phyloP scores from a whole-genome alignment of 331 rosid genomes.

The Rhamnella rubrinervis region DNA sequence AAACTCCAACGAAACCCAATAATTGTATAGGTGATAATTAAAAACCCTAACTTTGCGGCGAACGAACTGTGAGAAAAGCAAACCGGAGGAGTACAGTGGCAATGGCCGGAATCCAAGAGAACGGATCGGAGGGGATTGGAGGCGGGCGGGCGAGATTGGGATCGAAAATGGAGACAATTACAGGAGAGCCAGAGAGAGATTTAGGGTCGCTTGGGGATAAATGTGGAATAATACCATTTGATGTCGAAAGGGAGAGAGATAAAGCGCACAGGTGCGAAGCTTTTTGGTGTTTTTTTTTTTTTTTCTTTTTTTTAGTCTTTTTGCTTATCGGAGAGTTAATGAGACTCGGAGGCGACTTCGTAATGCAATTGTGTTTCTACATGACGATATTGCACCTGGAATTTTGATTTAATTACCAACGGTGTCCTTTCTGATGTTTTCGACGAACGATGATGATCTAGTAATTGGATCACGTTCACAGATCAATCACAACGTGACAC shows the following conservation, averaged over 20 bases:
- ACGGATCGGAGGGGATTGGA: slow-evolving; percentile 36
- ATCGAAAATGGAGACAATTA: slow-evolving; percentile 37
- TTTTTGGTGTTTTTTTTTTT: background rate
- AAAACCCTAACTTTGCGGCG: slow-evolving; percentile 38
- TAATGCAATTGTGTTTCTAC: slow-evolving; percentile 23
- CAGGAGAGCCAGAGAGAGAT: slow-evolving; percentile 19
- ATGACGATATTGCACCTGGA: slow-evolving; percentile 40
- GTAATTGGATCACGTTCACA: slow-evolving; percentile 26
- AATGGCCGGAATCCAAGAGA: slow-evolving; percentile 27
- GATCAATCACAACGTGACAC: slow-evolving; percentile 25
- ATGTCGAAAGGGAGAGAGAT: slow-evolving; percentile 17
- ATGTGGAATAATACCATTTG: slow-evolving; percentile 33
- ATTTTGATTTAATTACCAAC: slow-evolving; percentile 20
- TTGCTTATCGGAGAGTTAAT: slow-evolving; percentile 21
- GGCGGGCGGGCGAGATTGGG: slow-evolving; percentile 18
- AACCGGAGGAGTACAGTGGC: background rate
- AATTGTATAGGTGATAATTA: background rate
- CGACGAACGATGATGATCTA: background rate
- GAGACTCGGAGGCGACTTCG: slow-evolving; percentile 51
- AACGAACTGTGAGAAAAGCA: slow-evolving; percentile 5
- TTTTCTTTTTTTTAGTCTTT: too few relatives aligned
- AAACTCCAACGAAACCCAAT: slow-evolving; percentile 22
- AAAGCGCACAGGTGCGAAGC: background rate
- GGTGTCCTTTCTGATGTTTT: too few relatives aligned
- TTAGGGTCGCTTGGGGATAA: slow-evolving; percentile 45